Evolutionary conservation across 805 yeast genomes (phyloP), one percentile per base, ranked within the genome.

Genomic region (Ogataea dorogensis): DNA sequence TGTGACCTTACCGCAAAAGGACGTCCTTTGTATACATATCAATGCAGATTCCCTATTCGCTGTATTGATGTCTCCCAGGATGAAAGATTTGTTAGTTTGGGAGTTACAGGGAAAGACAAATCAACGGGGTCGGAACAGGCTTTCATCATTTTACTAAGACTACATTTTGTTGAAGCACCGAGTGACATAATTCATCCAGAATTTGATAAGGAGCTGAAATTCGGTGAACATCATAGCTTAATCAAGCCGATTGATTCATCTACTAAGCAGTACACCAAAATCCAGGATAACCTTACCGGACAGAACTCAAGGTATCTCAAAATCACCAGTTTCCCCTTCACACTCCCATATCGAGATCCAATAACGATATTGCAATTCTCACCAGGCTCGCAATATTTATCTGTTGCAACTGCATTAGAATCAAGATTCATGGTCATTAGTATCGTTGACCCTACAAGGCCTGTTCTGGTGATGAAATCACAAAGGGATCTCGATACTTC

Each of bases 301-400:
- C n/a, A n/a, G 5, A 6, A 15, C 7, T 21, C 33, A 6, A 12
- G 33, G 3, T 21, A 12, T 21, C 19, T 52, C 17, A 47, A 48
- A 15, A 35, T 59, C 7, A 44, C 56, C 1, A 47, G 59, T 1
- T 56, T 49, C 21, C 63, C 63, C 8, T 59, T 88, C 20, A 81
- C 94, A 0, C 69, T 86, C 33, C 96, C 97, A 0, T 87, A 86
- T 58, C 63, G 86, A 19, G 97, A 91, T 57, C 94, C 95, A 1
- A 77, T 89, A 24, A 81, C 81, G 45, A 68, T 82, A 3, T 59
- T 89, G 7, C 74, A 77, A 31, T 86, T 89, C 56, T 85, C 94
- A 4, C 67, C 76, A 1, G 81, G 82, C 36, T 85, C 87, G 0
- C 63, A 75, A 3, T 82, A 82, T 49, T 50, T 89, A 21, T 67